Conservation (phyloP, 2,329 filamentous ascomycete species). For the Phaeosphaeriaceae sp. region DNA sequence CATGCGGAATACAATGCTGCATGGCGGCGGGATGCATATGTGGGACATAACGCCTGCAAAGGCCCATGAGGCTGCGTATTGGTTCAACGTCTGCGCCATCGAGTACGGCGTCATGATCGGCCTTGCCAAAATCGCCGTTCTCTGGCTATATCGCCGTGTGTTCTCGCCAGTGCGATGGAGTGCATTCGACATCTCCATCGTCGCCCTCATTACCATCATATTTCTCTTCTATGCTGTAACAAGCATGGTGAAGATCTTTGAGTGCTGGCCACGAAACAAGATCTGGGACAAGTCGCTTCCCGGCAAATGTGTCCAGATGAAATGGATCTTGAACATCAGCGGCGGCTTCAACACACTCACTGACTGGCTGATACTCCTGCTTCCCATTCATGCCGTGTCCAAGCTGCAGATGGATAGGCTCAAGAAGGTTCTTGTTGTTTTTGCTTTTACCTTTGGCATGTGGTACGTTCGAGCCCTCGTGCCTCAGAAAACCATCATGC, state of each 20-base stretch:
- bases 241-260: constrained; percentile 19
- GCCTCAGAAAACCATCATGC: background rate
- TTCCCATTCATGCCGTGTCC: constrained; percentile 18
- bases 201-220: constrained; percentile 7
- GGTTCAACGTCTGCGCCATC: constrained; percentile 17
- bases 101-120: constrained; percentile 19
- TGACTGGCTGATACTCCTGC: constrained; percentile 20
- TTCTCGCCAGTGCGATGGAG: constrained; percentile 12
- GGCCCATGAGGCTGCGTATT: constrained; percentile 13
- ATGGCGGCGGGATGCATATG: constrained; percentile 11
- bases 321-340: constrained; percentile 16
- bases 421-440: constrained; percentile 18
- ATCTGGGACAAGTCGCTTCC: constrained; percentile 13
- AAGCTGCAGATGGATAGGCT: constrained; percentile 12
- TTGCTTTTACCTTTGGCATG: constrained; percentile 10
- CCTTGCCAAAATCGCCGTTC: constrained; percentile 15
- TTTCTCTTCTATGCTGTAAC: constrained; percentile 11
- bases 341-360: constrained; percentile 18
- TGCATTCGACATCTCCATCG: constrained; percentile 14
- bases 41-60: constrained; percentile 13
- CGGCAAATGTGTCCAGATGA: constrained; percentile 14
- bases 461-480: constrained; percentile 8
- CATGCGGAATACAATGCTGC: constrained; percentile 8
- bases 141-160: constrained; percentile 18
- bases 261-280: constrained; percentile 13